Evolutionary conservation across 2,329 filamentous ascomycete species (phyloP), one percentile per base, ranked within the genome.

Genomic region (Aphanocladium album): DNA sequence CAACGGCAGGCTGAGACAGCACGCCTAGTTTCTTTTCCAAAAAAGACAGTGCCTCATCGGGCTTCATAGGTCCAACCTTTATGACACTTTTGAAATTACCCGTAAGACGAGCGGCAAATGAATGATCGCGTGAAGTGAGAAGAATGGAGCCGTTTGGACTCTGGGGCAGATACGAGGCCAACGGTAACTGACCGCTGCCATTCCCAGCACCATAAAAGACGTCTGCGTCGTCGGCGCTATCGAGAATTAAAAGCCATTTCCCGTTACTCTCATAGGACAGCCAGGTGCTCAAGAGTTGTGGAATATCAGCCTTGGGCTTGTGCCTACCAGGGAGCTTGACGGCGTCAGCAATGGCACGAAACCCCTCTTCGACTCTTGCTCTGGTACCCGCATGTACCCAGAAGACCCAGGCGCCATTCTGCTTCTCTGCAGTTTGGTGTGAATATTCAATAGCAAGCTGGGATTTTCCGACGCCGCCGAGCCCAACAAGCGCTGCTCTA

Each of bases 221-320:
- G 8, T 67, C 55, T 35, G 51, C 14, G 64, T 76, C 66, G 62
- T 76, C 73, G 45, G 70, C 73, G 61, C 71, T 75, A 45, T 77
- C 73, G 21, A 77, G 66, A 50, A 77, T 63, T 33, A 76, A 64
- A 16, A 71, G 17, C 75, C 74, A 77, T 49, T 45, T 62, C 19
- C 68, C 67, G 43, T 70, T 67, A 35, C 47, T 54, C 50, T 68
- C 63, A 27, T 70, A 65, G 1, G 64, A 67, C 6, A 77, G 65
- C 73, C 72, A 77, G 21, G 39, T 35, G 45, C 64, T 63, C 1
- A 76, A 69, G 2, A 71, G 65, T 19, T 60, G 53, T 0, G 66
- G 62, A 6, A 69, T 61, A 30, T 74, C 46, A 3, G 60, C 64
- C 0, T 67, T 61, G 0, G 69, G 55, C 4, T 72, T 57, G 3